Evolutionary conservation across 1,284 basidiomycete genomes (phyloP), one percentile per base, ranked within the genome.

Genomic region (Boletellus sp.): DNA sequence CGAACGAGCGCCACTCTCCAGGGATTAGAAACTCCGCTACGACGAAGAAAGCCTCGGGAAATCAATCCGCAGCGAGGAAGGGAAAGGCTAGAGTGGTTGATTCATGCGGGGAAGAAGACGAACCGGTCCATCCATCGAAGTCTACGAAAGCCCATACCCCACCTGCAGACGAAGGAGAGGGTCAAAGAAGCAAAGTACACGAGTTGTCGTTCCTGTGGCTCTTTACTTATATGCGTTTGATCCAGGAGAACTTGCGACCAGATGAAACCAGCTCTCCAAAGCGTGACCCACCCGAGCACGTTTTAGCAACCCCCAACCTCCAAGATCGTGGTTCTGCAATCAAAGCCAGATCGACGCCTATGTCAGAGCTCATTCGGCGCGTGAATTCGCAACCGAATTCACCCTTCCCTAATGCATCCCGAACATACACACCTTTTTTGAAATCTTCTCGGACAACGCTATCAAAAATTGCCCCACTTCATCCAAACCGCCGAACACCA

Each of bases 281-380:
- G 40, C 49, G 19, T 37, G 41, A 49, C 36, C 24, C 33, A 28
- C 44, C 38, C 22, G 52, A 61, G 10, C 47, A 28, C 4, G 47
- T 42, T 16, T 43, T 56, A 15, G 40, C 55, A 15, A 44, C 50
- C 1, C 12, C 57, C 38, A n/a, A 30, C 42, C 38, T 8, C 5
- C 51, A 39, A 30, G 36, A 7, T 37, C 64, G 53, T 41, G 37
- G 39, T 5, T 41, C 51, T 18, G 54, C 55, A 28, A 36, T 57
- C 47, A 69, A 58, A 45, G 39, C 70, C 24, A 81, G 75, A 60
- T 70, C 74, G 19, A 79, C 80, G 8, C 77, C 84, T 8, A 86
- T 89, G 84, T 78, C 82, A 44, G 86, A 89, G 62, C 78, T 89
- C 51, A 86, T 89, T 54, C 76, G 80, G 43, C 83, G 82, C 49